Evolutionary conservation across 2,329 filamentous ascomycete species (phyloP).

Genomic region (Fusarium algeriense): DNA sequence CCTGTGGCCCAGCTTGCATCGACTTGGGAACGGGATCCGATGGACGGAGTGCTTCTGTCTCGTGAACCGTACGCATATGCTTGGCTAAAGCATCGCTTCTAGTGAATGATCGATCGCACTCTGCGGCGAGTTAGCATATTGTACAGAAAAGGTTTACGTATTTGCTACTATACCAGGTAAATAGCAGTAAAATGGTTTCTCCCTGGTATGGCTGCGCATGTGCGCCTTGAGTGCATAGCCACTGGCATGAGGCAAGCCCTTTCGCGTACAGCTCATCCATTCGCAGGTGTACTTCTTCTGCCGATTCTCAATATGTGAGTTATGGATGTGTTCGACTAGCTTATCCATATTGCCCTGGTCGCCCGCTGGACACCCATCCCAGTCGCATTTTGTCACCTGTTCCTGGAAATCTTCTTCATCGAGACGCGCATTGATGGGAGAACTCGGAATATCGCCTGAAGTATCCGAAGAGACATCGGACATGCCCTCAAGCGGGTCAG

Average conservation of each 20-base stretch:
- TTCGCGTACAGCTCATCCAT: slow-evolving; percentile 90
- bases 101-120: slow-evolving; percentile 97
- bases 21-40: slow-evolving; percentile 80
- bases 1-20: slow-evolving; percentile 63
- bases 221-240: slow-evolving; percentile 97
- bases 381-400: slow-evolving; percentile 82
- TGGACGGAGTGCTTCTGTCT: slow-evolving; percentile 91
- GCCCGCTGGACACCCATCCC: slow-evolving; percentile 79
- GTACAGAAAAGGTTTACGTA: not conserved
- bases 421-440: slow-evolving; percentile 73
- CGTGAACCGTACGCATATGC: slow-evolving; percentile 98
- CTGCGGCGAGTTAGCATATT: slow-evolving; percentile 60
- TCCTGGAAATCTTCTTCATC: slow-evolving; percentile 82
- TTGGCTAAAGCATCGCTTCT: slow-evolving; percentile 95
- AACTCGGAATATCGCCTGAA: slow-evolving; percentile 84
- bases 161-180: slow-evolving; percentile 77
- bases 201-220: slow-evolving; percentile 96
- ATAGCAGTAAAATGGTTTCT: slow-evolving; percentile 98
- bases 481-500: slow-evolving; percentile 68
- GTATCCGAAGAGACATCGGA: slow-evolving; percentile 91
- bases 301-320: slow-evolving; percentile 91
- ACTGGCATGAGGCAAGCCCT: slow-evolving; percentile 91
- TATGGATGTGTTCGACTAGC: slow-evolving; percentile 86
- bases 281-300: slow-evolving; percentile 99
- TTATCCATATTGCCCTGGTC: slow-evolving; percentile 85